phyloP scores from a whole-genome alignment of 257 asterid genomes.

The Handroanthus guayacan region DNA sequence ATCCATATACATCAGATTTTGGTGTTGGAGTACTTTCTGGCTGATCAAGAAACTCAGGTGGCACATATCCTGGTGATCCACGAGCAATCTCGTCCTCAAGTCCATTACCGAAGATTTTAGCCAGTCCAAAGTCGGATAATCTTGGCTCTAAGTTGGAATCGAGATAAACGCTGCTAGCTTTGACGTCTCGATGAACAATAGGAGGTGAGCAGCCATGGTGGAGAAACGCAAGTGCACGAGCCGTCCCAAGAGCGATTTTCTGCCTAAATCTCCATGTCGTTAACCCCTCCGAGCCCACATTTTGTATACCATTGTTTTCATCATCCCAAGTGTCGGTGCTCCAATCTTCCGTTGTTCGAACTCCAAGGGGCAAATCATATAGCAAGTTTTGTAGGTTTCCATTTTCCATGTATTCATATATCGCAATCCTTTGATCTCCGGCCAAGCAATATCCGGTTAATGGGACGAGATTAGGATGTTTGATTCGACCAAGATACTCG shows the following conservation, averaged over 20 bases:
- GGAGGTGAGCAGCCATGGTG: conserved; percentile 89
- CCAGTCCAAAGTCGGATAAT: conserved; percentile 73
- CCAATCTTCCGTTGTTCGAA: conserved; percentile 62
- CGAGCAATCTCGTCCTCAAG: conserved; percentile 59
- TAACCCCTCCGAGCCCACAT: conserved; percentile 56
- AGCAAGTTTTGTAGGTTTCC: conserved; percentile 81
- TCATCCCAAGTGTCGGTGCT: conserved; percentile 70
- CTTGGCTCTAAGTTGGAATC: conserved; percentile 72
- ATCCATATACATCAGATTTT: conserved; percentile 77
- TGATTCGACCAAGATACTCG: conserved; percentile 80
- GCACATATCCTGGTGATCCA: conserved; percentile 65
- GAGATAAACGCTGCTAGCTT: conserved; percentile 79
- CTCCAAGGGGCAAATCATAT: conserved; percentile 70
- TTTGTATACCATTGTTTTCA: conserved; percentile 57
- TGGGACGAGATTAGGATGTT: conserved; percentile 85
- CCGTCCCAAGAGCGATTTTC: conserved; percentile 70
- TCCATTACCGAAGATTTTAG: conserved; percentile 67
- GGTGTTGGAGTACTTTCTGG: conserved; percentile 55
- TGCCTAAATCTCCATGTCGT: conserved; percentile 73
- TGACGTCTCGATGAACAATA: conserved; percentile 73
- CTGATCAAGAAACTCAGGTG: conserved; percentile 66
- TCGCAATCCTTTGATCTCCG: conserved; percentile 82
- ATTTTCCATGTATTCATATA: conserved; percentile 85
- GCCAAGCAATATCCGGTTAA: conserved; percentile 82
- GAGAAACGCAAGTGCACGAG: conserved; percentile 83